Percentiles rank a stretch among this genome's conserved stretches.
These are phyloP conservation scores for Salix arbutifolia DNA, from an alignment of 345 rosid genomes.

Conservation along the genomic window DNA sequence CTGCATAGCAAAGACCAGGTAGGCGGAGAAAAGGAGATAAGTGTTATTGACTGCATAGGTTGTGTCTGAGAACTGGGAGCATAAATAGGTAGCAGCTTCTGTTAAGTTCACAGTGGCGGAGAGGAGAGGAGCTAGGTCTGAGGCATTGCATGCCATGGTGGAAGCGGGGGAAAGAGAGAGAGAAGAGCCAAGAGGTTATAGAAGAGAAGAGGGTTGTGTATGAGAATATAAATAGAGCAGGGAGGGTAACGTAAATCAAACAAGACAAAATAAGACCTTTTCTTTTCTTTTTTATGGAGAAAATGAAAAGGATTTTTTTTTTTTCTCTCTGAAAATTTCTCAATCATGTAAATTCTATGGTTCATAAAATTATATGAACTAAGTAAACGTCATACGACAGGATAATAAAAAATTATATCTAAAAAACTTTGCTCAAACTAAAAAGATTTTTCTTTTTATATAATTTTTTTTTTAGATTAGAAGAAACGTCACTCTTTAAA, in stretches of 20 bases:
- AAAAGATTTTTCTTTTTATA: too few relatives aligned
- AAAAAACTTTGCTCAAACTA: too few relatives aligned
- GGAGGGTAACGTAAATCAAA: not conserved
- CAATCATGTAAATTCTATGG: too few relatives aligned
- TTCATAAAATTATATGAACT: too few relatives aligned
- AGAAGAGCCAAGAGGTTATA: not conserved
- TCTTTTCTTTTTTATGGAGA: too few relatives aligned
- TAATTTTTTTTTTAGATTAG: too few relatives aligned
- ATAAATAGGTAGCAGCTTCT: slow-evolving; percentile 40
- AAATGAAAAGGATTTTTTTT: not conserved
- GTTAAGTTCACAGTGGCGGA: slow-evolving; percentile 38
- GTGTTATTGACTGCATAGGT: slow-evolving; percentile 52
- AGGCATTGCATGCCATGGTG: slow-evolving; percentile 35
- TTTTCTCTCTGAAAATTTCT: not conserved
- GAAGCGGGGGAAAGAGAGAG: not conserved
- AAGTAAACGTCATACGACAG: too few relatives aligned
- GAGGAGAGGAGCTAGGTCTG: slow-evolving; percentile 38
- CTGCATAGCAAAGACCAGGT: slow-evolving; percentile 67
- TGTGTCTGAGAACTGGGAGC: slow-evolving; percentile 41
- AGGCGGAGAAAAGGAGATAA: slow-evolving; percentile 67
- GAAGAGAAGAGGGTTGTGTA: not conserved
- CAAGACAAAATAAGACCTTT: not conserved
- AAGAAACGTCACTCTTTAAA: too few relatives aligned
- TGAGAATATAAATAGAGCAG: not conserved
- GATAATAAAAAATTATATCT: too few relatives aligned